A percentile compares a stretch with the other conserved stretches of the same genome.
phyloP scores from a whole-genome alignment of 352 stramenopile genomes.

The Phytophthora pini region DNA sequence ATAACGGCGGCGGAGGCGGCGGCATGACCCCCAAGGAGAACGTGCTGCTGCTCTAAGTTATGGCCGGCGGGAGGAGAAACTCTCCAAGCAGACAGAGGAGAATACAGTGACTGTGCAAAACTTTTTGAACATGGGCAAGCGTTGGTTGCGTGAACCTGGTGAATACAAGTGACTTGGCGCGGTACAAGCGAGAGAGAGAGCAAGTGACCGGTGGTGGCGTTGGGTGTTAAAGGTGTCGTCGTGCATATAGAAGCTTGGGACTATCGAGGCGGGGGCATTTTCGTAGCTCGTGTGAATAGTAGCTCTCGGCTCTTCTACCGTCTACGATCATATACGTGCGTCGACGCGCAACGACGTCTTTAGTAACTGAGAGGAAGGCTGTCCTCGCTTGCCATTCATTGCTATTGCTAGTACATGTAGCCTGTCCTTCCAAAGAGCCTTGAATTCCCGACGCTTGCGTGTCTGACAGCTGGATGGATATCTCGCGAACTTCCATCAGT shows the following conservation, averaged over 20 bases:
- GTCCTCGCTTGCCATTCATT: slow-evolving; percentile 15
- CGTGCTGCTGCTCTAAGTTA: slow-evolving; percentile 85
- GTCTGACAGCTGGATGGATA: slow-evolving; percentile 22
- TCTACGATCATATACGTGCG: slow-evolving; percentile 23
- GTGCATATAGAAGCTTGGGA: slow-evolving; percentile 27
- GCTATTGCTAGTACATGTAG: background rate
- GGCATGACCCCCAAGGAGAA: slow-evolving; percentile 86
- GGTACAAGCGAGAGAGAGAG: slow-evolving; percentile 15
- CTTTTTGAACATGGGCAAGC: slow-evolving; percentile 36
- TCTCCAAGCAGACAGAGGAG: slow-evolving; percentile 27
- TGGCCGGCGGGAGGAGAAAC: slow-evolving; percentile 27
- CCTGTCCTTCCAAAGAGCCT: slow-evolving; percentile 3
- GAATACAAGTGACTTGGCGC: slow-evolving; percentile 21
- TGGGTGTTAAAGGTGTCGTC: slow-evolving; percentile 37
- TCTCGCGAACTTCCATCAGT: background rate
- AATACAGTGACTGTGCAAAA: slow-evolving; percentile 46
- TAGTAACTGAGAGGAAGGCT: slow-evolving; percentile 17
- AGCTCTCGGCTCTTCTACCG: slow-evolving; percentile 27
- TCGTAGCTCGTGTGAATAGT: slow-evolving; percentile 39
- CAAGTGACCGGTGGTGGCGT: slow-evolving; percentile 18
- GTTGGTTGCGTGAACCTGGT: slow-evolving; percentile 28
- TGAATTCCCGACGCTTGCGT: slow-evolving; percentile 6
- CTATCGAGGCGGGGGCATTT: slow-evolving; percentile 7
- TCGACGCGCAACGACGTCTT: slow-evolving; percentile 27
- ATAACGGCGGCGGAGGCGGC: slow-evolving; percentile 48